These are phyloP conservation scores for Amanita subjunquillea DNA, from an alignment of 768 basidiomycete genomes.

Conservation along the genomic window DNA sequence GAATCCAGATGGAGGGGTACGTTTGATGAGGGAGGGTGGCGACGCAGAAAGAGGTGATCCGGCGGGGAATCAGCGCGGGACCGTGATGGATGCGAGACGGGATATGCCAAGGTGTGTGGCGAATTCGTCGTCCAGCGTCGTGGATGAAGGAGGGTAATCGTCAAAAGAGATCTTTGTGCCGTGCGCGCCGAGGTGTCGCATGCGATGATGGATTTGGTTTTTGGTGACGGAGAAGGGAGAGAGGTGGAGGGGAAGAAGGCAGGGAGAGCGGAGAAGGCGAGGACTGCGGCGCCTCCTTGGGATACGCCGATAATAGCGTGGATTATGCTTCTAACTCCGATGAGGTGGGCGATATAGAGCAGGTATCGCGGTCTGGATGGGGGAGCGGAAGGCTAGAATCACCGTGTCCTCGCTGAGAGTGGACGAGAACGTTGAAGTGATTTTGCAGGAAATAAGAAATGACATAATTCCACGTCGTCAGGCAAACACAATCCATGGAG, in stretches of 20 bases:
- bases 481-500: constrained; percentile 41
- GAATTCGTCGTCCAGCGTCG: constrained; percentile 7
- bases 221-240: constrained; percentile 4
- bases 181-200: constrained; percentile 34
- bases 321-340: constrained; percentile 27
- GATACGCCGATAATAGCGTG: constrained; percentile 42
- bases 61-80: constrained; percentile 39
- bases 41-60: constrained; percentile 15
- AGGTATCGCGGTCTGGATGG: constrained; percentile 25
- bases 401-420: constrained; percentile 45
- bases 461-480: constrained; percentile 36
- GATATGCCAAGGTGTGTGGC: constrained; percentile 16
- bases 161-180: constrained; percentile 9
- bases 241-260: constrained; percentile 11
- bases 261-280: constrained; percentile 33
- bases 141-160: constrained; percentile 1
- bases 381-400: constrained; percentile 24
- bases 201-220: constrained; percentile 29
- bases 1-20: constrained; percentile 33
- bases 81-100: constrained; percentile 36
- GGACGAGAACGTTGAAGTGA: constrained; percentile 33
- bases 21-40: constrained; percentile 21
- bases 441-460: constrained; percentile 27
- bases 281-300: constrained; percentile 40
- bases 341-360: constrained; percentile 31